Conservation (phyloP, 257 asterid species). For the Solanum chilense region DNA sequence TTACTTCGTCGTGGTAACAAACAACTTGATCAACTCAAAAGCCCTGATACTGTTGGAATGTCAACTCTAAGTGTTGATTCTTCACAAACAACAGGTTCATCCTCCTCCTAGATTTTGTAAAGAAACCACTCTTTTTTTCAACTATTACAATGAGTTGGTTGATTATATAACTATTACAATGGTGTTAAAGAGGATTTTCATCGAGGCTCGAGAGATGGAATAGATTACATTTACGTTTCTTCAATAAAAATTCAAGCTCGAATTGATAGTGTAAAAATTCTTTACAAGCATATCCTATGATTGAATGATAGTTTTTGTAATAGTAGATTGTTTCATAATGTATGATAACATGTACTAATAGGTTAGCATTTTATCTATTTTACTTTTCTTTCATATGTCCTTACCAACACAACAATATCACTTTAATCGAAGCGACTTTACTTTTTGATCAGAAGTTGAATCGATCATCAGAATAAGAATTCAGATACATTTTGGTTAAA, state of each 20-base stretch:
- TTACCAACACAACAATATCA: not conserved
- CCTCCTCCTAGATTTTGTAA: not conserved
- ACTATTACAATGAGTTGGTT: not conserved
- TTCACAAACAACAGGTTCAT: conserved; percentile 18
- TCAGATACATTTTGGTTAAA: not conserved
- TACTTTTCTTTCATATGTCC: not conserved
- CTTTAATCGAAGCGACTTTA: not conserved
- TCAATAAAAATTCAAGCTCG: not conserved
- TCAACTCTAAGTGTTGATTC: conserved; percentile 35
- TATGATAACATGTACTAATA: not conserved
- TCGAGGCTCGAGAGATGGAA: not conserved
- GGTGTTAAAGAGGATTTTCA: not conserved
- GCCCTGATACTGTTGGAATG: conserved; percentile 54
- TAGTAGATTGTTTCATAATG: not conserved
- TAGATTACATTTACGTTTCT: not conserved
- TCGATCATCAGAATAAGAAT: not conserved
- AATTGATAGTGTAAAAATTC: not conserved
- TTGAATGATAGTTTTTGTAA: not conserved
- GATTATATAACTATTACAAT: not conserved
- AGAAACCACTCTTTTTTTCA: not conserved
- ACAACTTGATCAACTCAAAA: conserved; percentile 77
- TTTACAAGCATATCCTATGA: not conserved
- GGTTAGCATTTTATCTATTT: not conserved
- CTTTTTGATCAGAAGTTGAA: not conserved
- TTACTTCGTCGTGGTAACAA: conserved; percentile 70